Conservation (phyloP, 345 rosid genomes). For the Eucalyptus guilfoylei region DNA sequence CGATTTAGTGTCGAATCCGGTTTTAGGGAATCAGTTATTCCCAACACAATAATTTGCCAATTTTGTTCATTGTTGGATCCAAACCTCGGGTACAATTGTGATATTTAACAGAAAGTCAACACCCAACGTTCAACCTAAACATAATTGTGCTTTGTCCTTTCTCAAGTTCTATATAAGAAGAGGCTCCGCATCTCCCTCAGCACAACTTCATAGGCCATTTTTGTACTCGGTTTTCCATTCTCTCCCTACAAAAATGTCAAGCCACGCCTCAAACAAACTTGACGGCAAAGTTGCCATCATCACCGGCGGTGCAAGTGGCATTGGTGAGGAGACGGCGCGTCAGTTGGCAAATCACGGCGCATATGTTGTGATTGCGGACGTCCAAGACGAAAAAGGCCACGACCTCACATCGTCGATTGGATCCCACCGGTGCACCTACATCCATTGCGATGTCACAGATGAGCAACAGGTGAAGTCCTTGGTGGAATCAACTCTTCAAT, state of each 20-base stretch:
- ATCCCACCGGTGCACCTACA: neutral
- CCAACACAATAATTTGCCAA: too few species aligned
- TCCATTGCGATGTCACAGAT: conserved; percentile 10
- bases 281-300: conserved; percentile 5
- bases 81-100: accelerated
- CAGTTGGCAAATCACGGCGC: neutral
- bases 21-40: too few species aligned
- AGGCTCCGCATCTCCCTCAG: neutral
- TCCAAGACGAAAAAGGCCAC: neutral
- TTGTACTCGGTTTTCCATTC: neutral
- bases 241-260: neutral
- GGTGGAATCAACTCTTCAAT: neutral
- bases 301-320: conserved; percentile 2
- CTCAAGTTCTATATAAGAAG: neutral
- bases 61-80: too few species aligned
- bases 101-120: neutral
- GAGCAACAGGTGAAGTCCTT: conserved; percentile 5
- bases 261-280: neutral
- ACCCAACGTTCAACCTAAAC: neutral
- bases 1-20: too few species aligned
- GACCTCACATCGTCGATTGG: neutral
- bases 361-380: neutral
- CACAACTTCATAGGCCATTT: neutral
- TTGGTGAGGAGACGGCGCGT: neutral
- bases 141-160: neutral